Evolutionary conservation across 768 basidiomycete genomes (phyloP), one percentile per base, ranked within the genome.

Genomic region (Rhodosporidiobolus odoratus): DNA sequence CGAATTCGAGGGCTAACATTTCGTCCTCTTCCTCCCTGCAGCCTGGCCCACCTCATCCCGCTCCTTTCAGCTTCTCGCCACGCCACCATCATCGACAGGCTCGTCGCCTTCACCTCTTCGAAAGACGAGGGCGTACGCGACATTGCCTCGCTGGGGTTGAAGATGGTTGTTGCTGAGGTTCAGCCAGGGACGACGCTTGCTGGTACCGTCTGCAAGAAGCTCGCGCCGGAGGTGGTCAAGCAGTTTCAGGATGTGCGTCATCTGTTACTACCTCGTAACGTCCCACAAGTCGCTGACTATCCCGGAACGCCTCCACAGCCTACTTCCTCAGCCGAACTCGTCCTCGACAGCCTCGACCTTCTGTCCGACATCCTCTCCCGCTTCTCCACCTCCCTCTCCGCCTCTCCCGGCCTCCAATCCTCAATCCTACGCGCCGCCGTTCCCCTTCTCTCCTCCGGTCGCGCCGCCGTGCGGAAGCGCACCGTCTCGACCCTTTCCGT

Each of bases 61-160:
- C 89, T 91, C 76, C 85, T 95, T 75, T 86, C 86, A 69, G 90
- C 91, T 80, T 78, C 82, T 38, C 88, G 90, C 79, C 88, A 95
- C 86, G 88, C 90, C 76, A 81, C 85, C 58, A 90, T 96, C 34
- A 88, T 97, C 58, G 92, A 97, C 79, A 89, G 88, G 75, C 84
- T 99, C 59, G 90, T 95, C 73, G 86, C 88, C 61, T 90, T 90
- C 76, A 91, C 91, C 0, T 85, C 59, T 21, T 58, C 86, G 27
- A 87, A 89, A 78, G 92, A 97, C 63, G 94, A 97, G 76, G 93
- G 96, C 75, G 82, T 95, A 62, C 84, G 96, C 68, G 94, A 98
- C 81, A 93, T 99, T 64, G 92, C 94, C 15, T 32, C 62, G 45
- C 23, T 75, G 94, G 95, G 92, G 8, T 83, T 99, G 66, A 98